Evolutionary conservation across 2,329 filamentous ascomycete species (phyloP).

Genomic region (Colletotrichum tamarilloi): DNA sequence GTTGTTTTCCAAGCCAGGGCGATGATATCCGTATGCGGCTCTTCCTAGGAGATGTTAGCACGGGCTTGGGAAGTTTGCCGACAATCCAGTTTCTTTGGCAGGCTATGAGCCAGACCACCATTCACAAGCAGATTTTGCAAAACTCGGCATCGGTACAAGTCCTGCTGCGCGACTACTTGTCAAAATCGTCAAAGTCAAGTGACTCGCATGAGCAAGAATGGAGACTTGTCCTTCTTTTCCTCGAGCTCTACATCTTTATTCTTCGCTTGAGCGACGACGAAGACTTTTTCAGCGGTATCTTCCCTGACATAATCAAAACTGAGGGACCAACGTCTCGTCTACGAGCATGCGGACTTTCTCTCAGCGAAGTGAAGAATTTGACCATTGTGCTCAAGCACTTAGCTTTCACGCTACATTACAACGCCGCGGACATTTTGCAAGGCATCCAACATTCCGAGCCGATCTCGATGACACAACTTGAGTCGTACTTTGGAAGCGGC

Average conservation of each 20-base stretch:
- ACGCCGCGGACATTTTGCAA: conserved; percentile 71
- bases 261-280: conserved; percentile 95
- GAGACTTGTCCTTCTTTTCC: conserved; percentile 88
- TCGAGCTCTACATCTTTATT: conserved; percentile 94
- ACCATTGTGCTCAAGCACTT: conserved; percentile 90
- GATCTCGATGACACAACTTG: conserved; percentile 24
- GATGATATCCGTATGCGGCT: conserved; percentile 97
- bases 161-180: conserved; percentile 43
- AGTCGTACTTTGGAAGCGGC: conserved; percentile 29
- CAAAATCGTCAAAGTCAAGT: conserved; percentile 37
- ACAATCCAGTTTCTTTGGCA: conserved; percentile 90
- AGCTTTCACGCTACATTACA: conserved; percentile 89
- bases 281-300: conserved; percentile 81
- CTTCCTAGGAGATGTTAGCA: conserved; percentile 77
- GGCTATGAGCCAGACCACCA: conserved; percentile 56
- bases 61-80: conserved; percentile 59
- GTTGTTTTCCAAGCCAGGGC: conserved; percentile 82
- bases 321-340: conserved; percentile 55
- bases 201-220: conserved; percentile 74
- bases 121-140: conserved; percentile 34
- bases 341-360: conserved; percentile 74
- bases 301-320: conserved; percentile 49
- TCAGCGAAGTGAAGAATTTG: conserved; percentile 78
- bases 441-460: conserved; percentile 22
- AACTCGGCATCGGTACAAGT: conserved; percentile 37